phyloP scores from a whole-genome alignment of 371 early-diverging fungal species.

The Lichtheimia hyalospora region DNA sequence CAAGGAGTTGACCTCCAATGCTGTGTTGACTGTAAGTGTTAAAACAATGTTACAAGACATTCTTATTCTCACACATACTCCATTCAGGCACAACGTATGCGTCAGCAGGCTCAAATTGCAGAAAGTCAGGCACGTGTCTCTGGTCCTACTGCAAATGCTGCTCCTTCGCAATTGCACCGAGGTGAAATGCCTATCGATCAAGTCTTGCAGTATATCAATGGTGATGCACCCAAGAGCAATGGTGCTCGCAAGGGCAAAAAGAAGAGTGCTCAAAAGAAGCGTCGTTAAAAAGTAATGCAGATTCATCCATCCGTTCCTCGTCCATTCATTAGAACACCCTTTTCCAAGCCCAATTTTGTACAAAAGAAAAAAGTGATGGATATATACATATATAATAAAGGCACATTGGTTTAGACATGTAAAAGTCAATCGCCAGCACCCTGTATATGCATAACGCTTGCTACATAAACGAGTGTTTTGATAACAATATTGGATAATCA shows the following conservation, averaged over 20 bases:
- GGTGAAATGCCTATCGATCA: constrained; percentile 65
- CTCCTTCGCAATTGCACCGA: constrained; percentile 4
- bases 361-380: no score
- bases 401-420: no score
- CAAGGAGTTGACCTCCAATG: constrained; percentile 65
- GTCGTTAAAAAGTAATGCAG: constrained; percentile 1
- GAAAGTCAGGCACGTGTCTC: constrained; percentile 3
- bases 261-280: constrained; percentile 14
- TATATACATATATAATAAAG: no score
- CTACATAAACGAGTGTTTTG: no score
- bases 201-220: constrained; percentile 60
- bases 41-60: not conserved
- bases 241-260: constrained; percentile 27
- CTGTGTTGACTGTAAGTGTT: constrained; percentile 47
- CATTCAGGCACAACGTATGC: constrained; percentile 28
- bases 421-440: no score
- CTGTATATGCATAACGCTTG: no score
- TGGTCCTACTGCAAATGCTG: constrained; percentile 8
- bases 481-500: no score
- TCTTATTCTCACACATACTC: no score
- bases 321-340: no score
- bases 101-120: constrained; percentile 13
- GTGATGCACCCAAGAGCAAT: constrained; percentile 17
- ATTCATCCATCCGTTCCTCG: no score
- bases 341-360: no score